Evolutionary conservation across 2,329 filamentous ascomycete species (phyloP), one percentile per base, ranked within the genome.

Genomic region (Orbilia quercus): DNA sequence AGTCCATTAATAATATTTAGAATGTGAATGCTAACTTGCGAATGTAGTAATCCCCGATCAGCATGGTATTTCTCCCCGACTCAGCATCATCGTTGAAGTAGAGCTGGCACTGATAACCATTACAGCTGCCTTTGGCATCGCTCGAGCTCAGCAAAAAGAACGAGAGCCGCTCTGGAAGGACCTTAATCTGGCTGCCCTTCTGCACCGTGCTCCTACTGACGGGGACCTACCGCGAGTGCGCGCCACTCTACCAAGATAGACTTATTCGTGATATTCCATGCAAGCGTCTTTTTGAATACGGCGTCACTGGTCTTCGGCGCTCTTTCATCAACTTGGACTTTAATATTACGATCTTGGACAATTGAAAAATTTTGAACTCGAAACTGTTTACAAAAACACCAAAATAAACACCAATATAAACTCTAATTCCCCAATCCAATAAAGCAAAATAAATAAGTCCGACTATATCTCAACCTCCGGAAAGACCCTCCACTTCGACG

Each of bases 121-220:
- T 25, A 47, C 25, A 77, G 91, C 91, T 11, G 91, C 91, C 0
- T 95, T 95, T 80, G 91, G 91, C 40, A 95, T 96, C 77, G 88
- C 91, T 80, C 86, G 90, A 76, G 91, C 91, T 7, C 93, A 90
- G 14, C 89, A 92, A 81, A 85, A 86, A 75, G 84, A 84, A 77
- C 86, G 85, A 77, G 90, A 92, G 81, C 85, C 89, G 0, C 88
- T 88, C 6, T 96, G 91, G 91, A 89, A 89, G 79, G 91, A 95
- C 79, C 82, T 94, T 5, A 90, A 90, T 0, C 82, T 95, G n/a
- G 84, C 84, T 4, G 86, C 88, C 67, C 82, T 95, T 78, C 88
- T 93, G 86, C 53, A 73, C 23, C 69, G 69, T 54, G 69, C 60
- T 36, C 69, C 69, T 23, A 25, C 48, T 7, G 69, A 73, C 11